Evolutionary conservation across 1,139 yeast species (phyloP), one percentile per base, ranked within the genome.

Genomic region (Pichia sp.): DNA sequence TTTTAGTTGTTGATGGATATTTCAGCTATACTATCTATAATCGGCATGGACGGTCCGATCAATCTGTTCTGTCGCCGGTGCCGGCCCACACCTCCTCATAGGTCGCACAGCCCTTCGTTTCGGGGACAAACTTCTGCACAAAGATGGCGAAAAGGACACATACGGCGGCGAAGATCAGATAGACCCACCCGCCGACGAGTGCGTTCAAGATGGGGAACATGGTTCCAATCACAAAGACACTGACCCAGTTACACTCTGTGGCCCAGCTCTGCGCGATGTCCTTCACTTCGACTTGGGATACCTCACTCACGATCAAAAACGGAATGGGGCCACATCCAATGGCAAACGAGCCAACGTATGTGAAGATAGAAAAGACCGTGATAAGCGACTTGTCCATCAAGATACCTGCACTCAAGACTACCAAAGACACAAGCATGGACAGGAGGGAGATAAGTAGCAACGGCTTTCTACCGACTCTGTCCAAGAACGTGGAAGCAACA

Each of bases 251-350:
- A 74, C 90, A 81, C 11, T 90, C 82, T 0, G 95, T 88, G 8
- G 96, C 98, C 77, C 90, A 85, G 66, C 96, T 85, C 70, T 93
- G 99, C 1, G 98, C 97, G 50, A 83, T 76, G 1, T 92, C 95
- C 56, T 84, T 85, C 4, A 93, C 95, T 54, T 81, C 81, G 1
- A 81, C 75, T 56, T 90, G 95, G 0, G 96, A 86, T 23, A 92
- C 84, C 68, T 93, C 98, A 8, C 96, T 82, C n/a, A 93, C 86
- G 57, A 92, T 72, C 60, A 92, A 73, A 71, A 92, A 92, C 38
- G 99, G 98, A 51, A 93, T 89, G 13, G 99, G 98, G 0, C 99
- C 99, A 59, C 90, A 70, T 0, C 99, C 99, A 49, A 87, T 73
- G 0, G 97, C 98, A 73, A 92, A 93, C 45, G 90, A 81, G 0